Evolutionary conservation across 306 rosid species (phyloP), one percentile per base, ranked within the genome.

Genomic region (Sicyos edulis): DNA sequence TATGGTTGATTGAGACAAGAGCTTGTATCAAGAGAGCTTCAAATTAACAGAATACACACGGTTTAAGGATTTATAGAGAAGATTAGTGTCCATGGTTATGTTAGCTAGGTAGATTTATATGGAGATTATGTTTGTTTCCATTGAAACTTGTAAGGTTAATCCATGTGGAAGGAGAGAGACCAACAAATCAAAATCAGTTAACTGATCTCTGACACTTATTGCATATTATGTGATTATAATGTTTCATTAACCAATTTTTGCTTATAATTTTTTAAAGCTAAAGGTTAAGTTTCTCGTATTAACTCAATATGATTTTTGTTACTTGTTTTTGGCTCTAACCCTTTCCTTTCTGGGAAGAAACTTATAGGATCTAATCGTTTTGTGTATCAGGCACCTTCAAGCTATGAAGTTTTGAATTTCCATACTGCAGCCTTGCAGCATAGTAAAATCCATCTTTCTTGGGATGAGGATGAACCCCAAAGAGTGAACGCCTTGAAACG

Each of bases 381-480:
- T 64, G 51, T 75, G 21, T 40, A 42, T 75, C 82, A 93, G 96
- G 93, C 74, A 61, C 99, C 97, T 63, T 78, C 88, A 78, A 85
- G 78, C 73, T 89, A 93, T 71, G 84, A 80, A 61, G 77, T 82
- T 73, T 81, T 86, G 60, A 85, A 86, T 82, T 93, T 93, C 78
- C 88, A 87, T 52, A 84, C 98, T 37, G 78, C 78, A 75, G 97
- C 96, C 42, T 84, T 93, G 78, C 97, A 93, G 78, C 96, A 87
- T 44, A 87, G 88, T 88, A 85, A 80, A 57, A 83, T 90, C 67
- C 77, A 81, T 22, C 82, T 86, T 78, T 79, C 99, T 49, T 93
- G 97, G 97, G 99, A 93, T 59, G 96, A 88, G 74, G 99, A 93
- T 85, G 97, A 93, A 71, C 97, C 97, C 1, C 86, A 73, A 45